Percentiles rank a stretch among this genome's conserved stretches.
Conservation (phyloP, 306 rosid genomes). For the Prunus persica region Prunus_persica_NCBIv2 NC_034014.1:25349001-25349500, state of each 20-base stretch:
- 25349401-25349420: background rate
- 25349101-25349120: background rate
- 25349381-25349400: slow-evolving; percentile 11
- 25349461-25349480: slow-evolving; percentile 1
- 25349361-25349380: background rate
- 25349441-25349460: slow-evolving; percentile 20
- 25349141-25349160: background rate
- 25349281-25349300: background rate
- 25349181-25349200: background rate
- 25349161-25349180: background rate
- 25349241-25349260: background rate
- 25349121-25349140: background rate
- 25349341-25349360: background rate
- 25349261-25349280: background rate
- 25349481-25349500: background rate
- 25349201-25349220: background rate
- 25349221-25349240: background rate
- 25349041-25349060: background rate
- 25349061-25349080: background rate
- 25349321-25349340: background rate
- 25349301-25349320: slow-evolving; percentile 5
- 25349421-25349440: background rate
- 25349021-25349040: background rate
- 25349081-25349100: background rate
- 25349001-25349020: too few species aligned